Conservation (phyloP, 176 grass and related monocot genomes). For the Eleusine coracana region DNA sequence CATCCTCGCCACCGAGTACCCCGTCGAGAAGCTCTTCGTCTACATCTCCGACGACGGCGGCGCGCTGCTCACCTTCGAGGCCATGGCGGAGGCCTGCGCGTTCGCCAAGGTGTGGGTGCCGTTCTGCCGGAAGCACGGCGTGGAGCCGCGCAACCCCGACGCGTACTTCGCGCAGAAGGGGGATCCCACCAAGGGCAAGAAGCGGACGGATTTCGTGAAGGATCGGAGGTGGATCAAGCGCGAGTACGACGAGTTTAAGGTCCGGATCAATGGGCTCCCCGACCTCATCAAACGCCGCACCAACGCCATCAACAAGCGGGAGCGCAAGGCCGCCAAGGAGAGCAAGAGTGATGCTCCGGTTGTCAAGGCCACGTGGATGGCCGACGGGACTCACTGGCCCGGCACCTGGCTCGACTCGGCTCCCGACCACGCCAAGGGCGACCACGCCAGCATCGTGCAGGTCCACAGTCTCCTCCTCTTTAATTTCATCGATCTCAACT, state of each 20-base stretch:
- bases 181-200: conserved; percentile 83
- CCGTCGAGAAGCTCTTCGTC: conserved; percentile 68
- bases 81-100: conserved; percentile 66
- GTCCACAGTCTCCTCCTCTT: no score
- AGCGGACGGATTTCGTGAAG: conserved; percentile 78
- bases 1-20: conserved; percentile 81
- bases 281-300: conserved; percentile 68
- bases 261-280: conserved; percentile 71
- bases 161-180: conserved; percentile 76
- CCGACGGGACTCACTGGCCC: conserved; percentile 80
- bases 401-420: conserved; percentile 67
- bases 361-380: conserved; percentile 77
- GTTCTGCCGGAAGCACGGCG: conserved; percentile 85
- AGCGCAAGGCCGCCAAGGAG: conserved; percentile 54
- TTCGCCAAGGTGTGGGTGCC: conserved; percentile 86
- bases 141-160: conserved; percentile 83
- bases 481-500: no score
- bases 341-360: neutral
- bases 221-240: conserved; percentile 91
- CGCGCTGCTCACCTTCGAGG: conserved; percentile 71
- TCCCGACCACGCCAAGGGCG: conserved; percentile 80
- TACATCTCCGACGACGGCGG: conserved; percentile 87
- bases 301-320: conserved; percentile 56
- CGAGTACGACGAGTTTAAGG: conserved; percentile 90
- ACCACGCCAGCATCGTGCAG: conserved; percentile 85